Conservation (phyloP, 371 early-diverging fungal genomes). For the Fennellomyces sp. region DNA sequence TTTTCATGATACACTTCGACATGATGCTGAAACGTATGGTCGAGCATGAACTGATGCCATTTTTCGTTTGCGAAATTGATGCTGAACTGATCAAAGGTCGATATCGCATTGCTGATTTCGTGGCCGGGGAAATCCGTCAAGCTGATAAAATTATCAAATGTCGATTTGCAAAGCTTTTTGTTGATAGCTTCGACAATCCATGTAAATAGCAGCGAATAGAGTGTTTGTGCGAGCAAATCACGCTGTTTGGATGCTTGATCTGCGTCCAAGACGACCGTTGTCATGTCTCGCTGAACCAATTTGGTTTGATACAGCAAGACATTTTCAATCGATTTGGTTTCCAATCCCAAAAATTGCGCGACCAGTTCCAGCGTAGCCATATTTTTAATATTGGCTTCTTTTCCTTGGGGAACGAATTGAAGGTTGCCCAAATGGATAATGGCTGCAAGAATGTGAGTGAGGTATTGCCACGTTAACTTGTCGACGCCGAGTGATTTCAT, state of each 20-base stretch:
- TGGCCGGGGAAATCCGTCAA: slow-evolving; percentile 63
- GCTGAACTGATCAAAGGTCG: slow-evolving; percentile 72
- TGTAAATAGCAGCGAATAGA: slow-evolving; percentile 80
- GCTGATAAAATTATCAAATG: slow-evolving; percentile 65
- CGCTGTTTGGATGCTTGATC: slow-evolving; percentile 73
- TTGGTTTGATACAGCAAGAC: slow-evolving; percentile 82
- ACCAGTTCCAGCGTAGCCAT: slow-evolving; percentile 67
- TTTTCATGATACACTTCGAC: slow-evolving; percentile 47
- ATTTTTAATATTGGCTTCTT: slow-evolving; percentile 71
- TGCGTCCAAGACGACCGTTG: slow-evolving; percentile 79
- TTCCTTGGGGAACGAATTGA: slow-evolving; percentile 62
- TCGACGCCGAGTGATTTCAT: slow-evolving; percentile 83
- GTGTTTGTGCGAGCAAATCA: slow-evolving; percentile 70
- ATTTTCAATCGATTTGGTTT: slow-evolving; percentile 71
- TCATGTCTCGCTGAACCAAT: slow-evolving; percentile 76
- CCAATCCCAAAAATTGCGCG: slow-evolving; percentile 84
- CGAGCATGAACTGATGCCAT: slow-evolving; percentile 62
- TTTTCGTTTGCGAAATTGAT: slow-evolving; percentile 84
- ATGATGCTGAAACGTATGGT: slow-evolving; percentile 59
- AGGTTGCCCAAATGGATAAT: slow-evolving; percentile 89
- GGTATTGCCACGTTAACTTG: slow-evolving; percentile 70
- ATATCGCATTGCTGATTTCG: neutral
- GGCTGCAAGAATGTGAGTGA: slow-evolving; percentile 84
- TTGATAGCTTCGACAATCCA: slow-evolving; percentile 92
- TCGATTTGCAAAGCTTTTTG: slow-evolving; percentile 63